Evolutionary conservation across 1,139 yeast species (phyloP).

Genomic region (Pichia sp.): DNA sequence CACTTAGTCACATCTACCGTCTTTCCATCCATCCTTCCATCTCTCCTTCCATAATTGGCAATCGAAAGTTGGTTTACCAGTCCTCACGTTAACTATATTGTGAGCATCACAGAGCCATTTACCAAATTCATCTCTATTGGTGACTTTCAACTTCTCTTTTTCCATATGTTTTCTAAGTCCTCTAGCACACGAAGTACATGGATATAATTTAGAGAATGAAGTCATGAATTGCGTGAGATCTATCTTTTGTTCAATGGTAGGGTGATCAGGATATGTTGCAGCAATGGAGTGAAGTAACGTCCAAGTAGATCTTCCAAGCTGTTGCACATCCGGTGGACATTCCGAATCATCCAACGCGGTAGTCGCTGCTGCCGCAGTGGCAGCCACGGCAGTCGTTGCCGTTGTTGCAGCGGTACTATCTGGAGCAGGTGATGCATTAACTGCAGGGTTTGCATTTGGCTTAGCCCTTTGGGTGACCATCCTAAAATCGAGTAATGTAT

Average conservation of each 20-base stretch:
- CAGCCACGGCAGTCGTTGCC: conserved; percentile 7
- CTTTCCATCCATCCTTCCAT: conserved; percentile 81
- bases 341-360: conserved; percentile 30
- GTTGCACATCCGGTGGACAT: conserved; percentile 84
- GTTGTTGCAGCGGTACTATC: conserved; percentile 16
- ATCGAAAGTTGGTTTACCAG: conserved; percentile 81
- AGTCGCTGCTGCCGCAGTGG: conserved; percentile 1
- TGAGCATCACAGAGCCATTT: conserved; percentile 94
- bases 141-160: conserved; percentile 57
- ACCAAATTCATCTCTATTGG: conserved; percentile 73
- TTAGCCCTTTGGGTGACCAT: conserved; percentile 43
- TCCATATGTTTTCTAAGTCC: conserved; percentile 66
- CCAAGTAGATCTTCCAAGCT: conserved; percentile 87
- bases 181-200: conserved; percentile 91
- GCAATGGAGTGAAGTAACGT: conserved; percentile 86
- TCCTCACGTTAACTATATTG: conserved; percentile 75
- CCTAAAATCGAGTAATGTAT: conserved; percentile 68
- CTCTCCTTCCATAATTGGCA: conserved; percentile 87
- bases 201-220: conserved; percentile 76
- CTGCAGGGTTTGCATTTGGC: conserved; percentile 17
- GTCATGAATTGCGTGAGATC: conserved; percentile 67
- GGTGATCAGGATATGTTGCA: conserved; percentile 75
- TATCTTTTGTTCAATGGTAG: conserved; percentile 52
- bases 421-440: conserved; percentile 11
- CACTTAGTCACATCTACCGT: conserved; percentile 23